Conservation (phyloP, 2,329 filamentous ascomycete genomes). For the Scedosporium aurantiacum region DNA sequence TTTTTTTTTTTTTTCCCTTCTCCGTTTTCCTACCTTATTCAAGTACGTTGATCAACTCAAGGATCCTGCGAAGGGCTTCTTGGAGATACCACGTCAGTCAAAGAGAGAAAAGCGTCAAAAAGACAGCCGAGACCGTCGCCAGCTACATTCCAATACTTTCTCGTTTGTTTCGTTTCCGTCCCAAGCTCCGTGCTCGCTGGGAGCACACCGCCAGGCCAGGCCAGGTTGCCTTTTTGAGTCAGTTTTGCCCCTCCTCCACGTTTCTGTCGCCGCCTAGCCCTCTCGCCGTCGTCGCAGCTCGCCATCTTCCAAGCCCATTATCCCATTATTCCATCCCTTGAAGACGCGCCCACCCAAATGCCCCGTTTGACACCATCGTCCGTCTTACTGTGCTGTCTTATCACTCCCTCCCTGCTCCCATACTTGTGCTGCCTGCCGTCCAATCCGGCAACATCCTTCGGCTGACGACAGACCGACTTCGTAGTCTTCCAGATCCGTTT, state of each 20-base stretch:
- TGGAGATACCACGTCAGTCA: neutral
- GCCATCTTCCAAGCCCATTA: neutral
- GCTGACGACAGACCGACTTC: neutral
- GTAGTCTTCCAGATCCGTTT: neutral
- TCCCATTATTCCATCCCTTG: slow-evolving; percentile 1
- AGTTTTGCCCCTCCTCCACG: neutral
- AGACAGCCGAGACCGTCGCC: neutral
- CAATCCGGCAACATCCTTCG: slow-evolving; percentile 1
- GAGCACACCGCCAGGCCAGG: neutral
- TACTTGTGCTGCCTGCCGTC: neutral
- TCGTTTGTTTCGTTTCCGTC: neutral
- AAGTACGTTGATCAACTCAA: neutral
- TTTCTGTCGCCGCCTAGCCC: neutral
- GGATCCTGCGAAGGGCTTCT: neutral
- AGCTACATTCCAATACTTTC: neutral
- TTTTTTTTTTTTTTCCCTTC: neutral
- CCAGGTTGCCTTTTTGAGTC: neutral
- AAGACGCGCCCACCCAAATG: neutral
- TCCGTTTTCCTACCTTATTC: neutral
- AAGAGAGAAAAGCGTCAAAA: neutral
- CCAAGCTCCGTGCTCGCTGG: neutral
- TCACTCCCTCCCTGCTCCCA: neutral
- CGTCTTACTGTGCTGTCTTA: neutral
- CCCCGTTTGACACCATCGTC: slow-evolving; percentile 1
- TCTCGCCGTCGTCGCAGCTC: slow-evolving; percentile 1